Percentiles rank a stretch among this genome's conserved stretches.
These are phyloP conservation scores for Candida sanyaensis DNA, from an alignment of 1,139 yeast species.

Conservation along the genomic window DNA sequence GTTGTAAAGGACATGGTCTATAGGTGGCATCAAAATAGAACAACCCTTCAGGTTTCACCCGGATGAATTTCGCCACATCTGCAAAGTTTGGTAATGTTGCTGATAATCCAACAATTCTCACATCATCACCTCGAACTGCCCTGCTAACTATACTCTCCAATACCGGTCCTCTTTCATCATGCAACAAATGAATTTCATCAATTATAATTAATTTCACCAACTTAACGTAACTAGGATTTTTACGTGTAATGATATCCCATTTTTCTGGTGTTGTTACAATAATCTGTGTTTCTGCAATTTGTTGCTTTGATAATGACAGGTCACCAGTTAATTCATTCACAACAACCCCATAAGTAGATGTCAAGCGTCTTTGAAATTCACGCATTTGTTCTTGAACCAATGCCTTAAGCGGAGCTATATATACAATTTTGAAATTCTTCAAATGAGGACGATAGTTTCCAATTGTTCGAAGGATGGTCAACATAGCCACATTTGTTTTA, in stretches of 20 bases:
- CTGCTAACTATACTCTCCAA: slow-evolving; percentile 86
- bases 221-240: slow-evolving; percentile 56
- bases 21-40: slow-evolving; percentile 82
- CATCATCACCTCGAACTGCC: slow-evolving; percentile 54
- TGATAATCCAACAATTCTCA: slow-evolving; percentile 82
- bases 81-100: slow-evolving; percentile 91
- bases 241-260: slow-evolving; percentile 95
- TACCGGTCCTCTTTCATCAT: slow-evolving; percentile 96
- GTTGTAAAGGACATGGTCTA: slow-evolving; percentile 92
- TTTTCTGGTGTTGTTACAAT: slow-evolving; percentile 94
- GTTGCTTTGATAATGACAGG: slow-evolving; percentile 72
- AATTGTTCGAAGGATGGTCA: slow-evolving; percentile 67
- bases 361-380: slow-evolving; percentile 74
- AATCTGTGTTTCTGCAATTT: slow-evolving; percentile 77
- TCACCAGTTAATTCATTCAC: slow-evolving; percentile 95
- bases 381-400: slow-evolving; percentile 94
- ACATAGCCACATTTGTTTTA: slow-evolving; percentile 92
- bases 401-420: slow-evolving; percentile 93
- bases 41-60: slow-evolving; percentile 64
- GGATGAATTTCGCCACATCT: slow-evolving; percentile 83
- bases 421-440: slow-evolving; percentile 73
- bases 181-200: slow-evolving; percentile 91
- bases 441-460: slow-evolving; percentile 57
- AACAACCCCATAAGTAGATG: slow-evolving; percentile 59
- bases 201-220: slow-evolving; percentile 75